Evolutionary conservation across 1,139 yeast genomes (phyloP), one percentile per base, ranked within the genome.

Genomic region (Blastobotrys raffinosifermentans): DNA sequence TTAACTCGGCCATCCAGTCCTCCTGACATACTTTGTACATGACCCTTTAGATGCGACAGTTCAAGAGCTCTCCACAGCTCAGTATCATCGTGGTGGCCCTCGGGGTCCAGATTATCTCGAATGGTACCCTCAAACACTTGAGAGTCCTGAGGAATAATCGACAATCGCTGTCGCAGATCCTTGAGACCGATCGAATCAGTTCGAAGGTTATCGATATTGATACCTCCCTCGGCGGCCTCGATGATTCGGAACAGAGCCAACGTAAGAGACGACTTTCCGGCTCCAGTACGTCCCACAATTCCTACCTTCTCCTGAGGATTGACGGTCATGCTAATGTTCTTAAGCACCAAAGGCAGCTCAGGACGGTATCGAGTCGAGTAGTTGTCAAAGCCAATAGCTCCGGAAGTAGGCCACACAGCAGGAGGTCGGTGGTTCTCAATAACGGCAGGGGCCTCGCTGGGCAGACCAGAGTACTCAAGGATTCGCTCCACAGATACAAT

Each of bases 221-320:
- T 86, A 41, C 71, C 60, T 29, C 98, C 98, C 2, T 58, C 64
- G 17, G 72, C 68, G 4, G 93, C 80, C 60, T 91, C 97, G 53
- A 91, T 86, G 34, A 91, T 79, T 57, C 98, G 71, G 70, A 89
- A 89, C 32, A 91, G 66, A 0, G 96, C 94, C 49, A 91, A 65
- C 0, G 96, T 87, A 53, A 91, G 70, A 1, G 96, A 84, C 0
- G 95, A 83, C 61, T 91, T 91, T 41, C 98, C 98, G 2, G 97
- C 97, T 47, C 98, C 98, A 0, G 98, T 89, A 57, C 97, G 73
- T 47, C 97, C 97, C 42, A 89, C 97, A 63, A 91, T 86, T 47
- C 98, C 98, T 51, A 91, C 70, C 60, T 91, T 91, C 59, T 91
- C 97, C 44, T 72, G 70, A 1, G 93, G 77, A 43, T 79, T 72